Conservation (phyloP, 371 early-diverging fungal genomes). For the Mortierella sp. region DNA sequence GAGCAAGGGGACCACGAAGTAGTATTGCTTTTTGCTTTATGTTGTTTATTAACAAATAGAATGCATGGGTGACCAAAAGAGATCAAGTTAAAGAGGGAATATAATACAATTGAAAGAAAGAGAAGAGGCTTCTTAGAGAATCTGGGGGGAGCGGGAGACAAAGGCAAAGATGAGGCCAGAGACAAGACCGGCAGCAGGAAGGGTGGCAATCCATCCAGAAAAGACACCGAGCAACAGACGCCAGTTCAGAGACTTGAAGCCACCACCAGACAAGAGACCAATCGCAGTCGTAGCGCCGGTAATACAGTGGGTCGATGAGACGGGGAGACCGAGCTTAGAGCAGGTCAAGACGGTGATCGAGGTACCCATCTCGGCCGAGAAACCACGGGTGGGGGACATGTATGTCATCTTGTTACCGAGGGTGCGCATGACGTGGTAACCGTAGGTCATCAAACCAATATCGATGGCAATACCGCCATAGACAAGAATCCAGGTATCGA, state of each 20-base stretch:
- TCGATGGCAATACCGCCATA: constrained; percentile 82
- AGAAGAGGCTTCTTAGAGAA: constrained; percentile 9
- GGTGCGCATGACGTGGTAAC: constrained; percentile 80
- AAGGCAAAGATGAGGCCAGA: constrained; percentile 83
- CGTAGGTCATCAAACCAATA: constrained; percentile 79
- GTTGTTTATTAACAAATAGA: not conserved
- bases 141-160: constrained; percentile 66
- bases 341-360: constrained; percentile 89
- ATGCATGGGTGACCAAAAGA: not conserved
- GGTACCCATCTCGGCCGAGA: constrained; percentile 87
- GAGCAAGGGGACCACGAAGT: not conserved
- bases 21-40: not conserved
- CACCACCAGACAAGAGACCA: constrained; percentile 87
- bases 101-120: not conserved
- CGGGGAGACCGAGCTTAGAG: constrained; percentile 81
- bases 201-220: constrained; percentile 86
- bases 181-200: constrained; percentile 82
- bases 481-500: constrained; percentile 62
- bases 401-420: constrained; percentile 92
- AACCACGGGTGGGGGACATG: constrained; percentile 89
- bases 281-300: constrained; percentile 89
- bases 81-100: not conserved
- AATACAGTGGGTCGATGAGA: constrained; percentile 93
- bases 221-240: constrained; percentile 77
- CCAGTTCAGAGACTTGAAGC: constrained; percentile 85